A percentile compares a stretch with the other conserved stretches of the same genome.
Conservation (phyloP, 805 yeast species). For the Candida krabiensis region DNA sequence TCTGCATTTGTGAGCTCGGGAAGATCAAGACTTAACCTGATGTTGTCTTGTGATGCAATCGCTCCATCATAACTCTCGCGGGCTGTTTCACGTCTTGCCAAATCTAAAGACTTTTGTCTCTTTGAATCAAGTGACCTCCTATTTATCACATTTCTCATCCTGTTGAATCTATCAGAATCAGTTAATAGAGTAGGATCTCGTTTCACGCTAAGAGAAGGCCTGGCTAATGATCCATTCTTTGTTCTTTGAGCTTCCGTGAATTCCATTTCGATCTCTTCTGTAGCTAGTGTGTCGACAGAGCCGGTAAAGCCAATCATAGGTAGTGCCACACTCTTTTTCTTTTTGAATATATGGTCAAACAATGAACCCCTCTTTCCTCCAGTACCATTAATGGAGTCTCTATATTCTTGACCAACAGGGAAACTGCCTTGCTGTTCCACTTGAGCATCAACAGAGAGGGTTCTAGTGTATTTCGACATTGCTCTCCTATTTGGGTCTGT, state of each 20-base stretch:
- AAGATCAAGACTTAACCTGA: slow-evolving; percentile 39
- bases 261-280: slow-evolving; percentile 54
- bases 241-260: slow-evolving; percentile 23
- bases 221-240: slow-evolving; percentile 32
- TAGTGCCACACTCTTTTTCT: slow-evolving; percentile 23
- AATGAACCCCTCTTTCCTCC: slow-evolving; percentile 39
- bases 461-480: slow-evolving; percentile 45
- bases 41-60: slow-evolving; percentile 22
- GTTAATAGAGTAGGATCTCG: slow-evolving; percentile 19
- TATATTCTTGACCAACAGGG: slow-evolving; percentile 21
- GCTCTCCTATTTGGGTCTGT: slow-evolving; percentile 69
- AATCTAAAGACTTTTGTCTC: slow-evolving; percentile 25
- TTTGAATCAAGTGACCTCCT: slow-evolving; percentile 20
- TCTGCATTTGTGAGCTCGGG: slow-evolving; percentile 38
- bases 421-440: slow-evolving; percentile 15
- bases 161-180: slow-evolving; percentile 24
- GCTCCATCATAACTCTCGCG: slow-evolving; percentile 22
- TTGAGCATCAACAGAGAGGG: slow-evolving; percentile 30
- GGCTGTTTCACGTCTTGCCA: slow-evolving; percentile 21
- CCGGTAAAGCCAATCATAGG: slow-evolving; percentile 34
- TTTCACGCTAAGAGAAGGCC: slow-evolving; percentile 31
- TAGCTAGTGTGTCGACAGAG: slow-evolving; percentile 38
- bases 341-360: slow-evolving; percentile 38
- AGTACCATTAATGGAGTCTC: slow-evolving; percentile 35
- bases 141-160: slow-evolving; percentile 17